These are phyloP conservation scores for Zygosaccharomyces lentus DNA, from an alignment of 805 yeast genomes.

Conservation along the genomic window DNA sequence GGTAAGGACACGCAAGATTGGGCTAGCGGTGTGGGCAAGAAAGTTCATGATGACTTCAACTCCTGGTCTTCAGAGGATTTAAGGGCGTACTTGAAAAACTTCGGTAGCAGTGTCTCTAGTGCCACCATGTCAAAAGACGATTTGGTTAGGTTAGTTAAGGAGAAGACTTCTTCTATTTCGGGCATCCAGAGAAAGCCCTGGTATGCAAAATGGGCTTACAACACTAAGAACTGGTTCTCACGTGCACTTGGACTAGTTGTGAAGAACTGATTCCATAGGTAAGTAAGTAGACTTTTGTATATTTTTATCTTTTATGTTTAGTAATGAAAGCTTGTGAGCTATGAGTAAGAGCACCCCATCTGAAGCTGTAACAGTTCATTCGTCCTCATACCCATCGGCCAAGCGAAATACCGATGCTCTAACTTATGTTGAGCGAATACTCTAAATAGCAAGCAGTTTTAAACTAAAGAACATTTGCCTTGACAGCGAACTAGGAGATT, in stretches of 20 bases:
- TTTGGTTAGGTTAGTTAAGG: conserved; percentile 38
- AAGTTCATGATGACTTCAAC: conserved; percentile 32
- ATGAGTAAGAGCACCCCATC: too few relatives aligned
- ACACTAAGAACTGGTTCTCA: conserved; percentile 6
- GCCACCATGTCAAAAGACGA: conserved; percentile 31
- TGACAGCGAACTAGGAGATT: too few relatives aligned
- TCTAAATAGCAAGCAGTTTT: too few relatives aligned
- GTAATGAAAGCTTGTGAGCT: neutral
- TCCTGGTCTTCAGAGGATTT: conserved; percentile 45
- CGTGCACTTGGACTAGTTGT: neutral
- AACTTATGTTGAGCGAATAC: too few relatives aligned
- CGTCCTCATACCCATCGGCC: too few relatives aligned
- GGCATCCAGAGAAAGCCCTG: conserved; percentile 24
- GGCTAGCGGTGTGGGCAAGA: conserved; percentile 16
- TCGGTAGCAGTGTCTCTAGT: conserved; percentile 38
- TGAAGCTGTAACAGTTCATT: too few relatives aligned
- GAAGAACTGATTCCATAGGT: neutral
- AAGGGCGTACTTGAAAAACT: conserved; percentile 38
- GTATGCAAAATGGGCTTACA: conserved; percentile 26
- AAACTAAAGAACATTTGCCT: too few relatives aligned
- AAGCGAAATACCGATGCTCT: too few relatives aligned
- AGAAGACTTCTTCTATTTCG: conserved; percentile 40
- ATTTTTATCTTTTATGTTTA: neutral
- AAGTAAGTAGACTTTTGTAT: conserved; percentile 1
- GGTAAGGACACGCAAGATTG: conserved; percentile 17